Percentiles rank a stretch among this genome's conserved stretches.
Evolutionary conservation across 2,329 filamentous ascomycete genomes (phyloP).

Genomic region (Colletotrichum liriopes): DNA sequence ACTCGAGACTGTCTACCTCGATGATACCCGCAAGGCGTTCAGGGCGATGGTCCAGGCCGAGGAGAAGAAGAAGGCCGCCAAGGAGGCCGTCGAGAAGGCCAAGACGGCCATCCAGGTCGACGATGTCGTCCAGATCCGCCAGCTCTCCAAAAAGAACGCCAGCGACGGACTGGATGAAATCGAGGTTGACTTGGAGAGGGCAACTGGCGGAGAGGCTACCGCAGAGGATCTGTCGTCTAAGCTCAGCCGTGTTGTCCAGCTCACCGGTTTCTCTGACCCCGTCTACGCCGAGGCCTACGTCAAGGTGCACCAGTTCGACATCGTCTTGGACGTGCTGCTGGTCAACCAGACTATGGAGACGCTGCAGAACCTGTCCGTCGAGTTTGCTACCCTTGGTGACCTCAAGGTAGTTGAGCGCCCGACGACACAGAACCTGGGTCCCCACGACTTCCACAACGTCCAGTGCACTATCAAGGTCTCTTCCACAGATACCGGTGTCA

Average conservation of each 20-base stretch:
- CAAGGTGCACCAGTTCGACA: constrained; percentile 98
- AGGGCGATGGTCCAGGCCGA: constrained; percentile 97
- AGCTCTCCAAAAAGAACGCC: constrained; percentile 92
- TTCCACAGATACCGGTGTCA: constrained; percentile 97
- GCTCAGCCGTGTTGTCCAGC: constrained; percentile 94
- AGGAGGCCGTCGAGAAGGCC: constrained; percentile 92
- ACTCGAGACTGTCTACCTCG: constrained; percentile 91
- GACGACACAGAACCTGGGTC: constrained; percentile 94
- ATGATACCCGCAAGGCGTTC: constrained; percentile 97
- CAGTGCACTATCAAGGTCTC: constrained; percentile 99
- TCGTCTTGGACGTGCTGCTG: constrained; percentile 94
- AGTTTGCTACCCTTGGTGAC: constrained; percentile 98
- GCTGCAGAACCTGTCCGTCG: constrained; percentile 95
- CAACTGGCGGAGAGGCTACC: constrained; percentile 88
- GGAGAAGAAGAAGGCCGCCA: constrained; percentile 97
- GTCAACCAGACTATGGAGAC: constrained; percentile 99
- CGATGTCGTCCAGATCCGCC: constrained; percentile 92
- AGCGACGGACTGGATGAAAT: constrained; percentile 87
- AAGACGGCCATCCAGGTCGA: constrained; percentile 97
- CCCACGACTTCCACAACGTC: constrained; percentile 97
- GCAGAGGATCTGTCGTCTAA: constrained; percentile 93
- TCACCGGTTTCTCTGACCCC: constrained; percentile 97
- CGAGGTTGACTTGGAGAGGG: constrained; percentile 91
- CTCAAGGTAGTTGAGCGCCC: constrained; percentile 98
- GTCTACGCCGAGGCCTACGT: constrained; percentile 99